Conservation (phyloP, 257 asterid species). For the Solanum lycopersicoides region DNA sequence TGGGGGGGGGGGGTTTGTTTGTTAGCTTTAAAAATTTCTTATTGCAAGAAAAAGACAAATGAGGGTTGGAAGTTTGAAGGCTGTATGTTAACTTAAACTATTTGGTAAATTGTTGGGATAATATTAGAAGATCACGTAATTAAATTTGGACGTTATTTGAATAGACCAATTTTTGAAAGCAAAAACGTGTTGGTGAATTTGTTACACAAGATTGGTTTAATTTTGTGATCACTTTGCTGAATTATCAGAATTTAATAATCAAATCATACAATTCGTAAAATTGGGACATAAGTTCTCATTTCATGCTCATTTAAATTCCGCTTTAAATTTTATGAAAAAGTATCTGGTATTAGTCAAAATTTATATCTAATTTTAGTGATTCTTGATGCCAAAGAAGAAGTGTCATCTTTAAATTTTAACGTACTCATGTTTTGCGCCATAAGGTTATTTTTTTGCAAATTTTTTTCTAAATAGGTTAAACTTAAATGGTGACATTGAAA, state of each 20-base stretch:
- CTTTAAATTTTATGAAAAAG: too few relatives aligned
- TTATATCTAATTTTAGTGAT: not conserved
- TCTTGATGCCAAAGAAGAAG: not conserved
- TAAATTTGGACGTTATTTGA: not conserved
- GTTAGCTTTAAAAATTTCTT: too few relatives aligned
- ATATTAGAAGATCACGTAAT: not conserved
- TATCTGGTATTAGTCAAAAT: not conserved
- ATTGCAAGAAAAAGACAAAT: not conserved
- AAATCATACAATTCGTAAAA: too few relatives aligned
- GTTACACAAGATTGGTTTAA: too few relatives aligned
- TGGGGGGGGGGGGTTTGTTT: too few relatives aligned
- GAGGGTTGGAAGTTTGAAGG: not conserved
- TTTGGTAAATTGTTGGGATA: not conserved
- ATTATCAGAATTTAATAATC: too few relatives aligned
- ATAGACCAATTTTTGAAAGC: not conserved
- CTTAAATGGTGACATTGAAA: not conserved
- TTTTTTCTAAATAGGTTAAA: not conserved
- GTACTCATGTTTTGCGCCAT: not conserved
- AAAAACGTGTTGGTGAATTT: too few relatives aligned
- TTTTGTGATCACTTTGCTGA: too few relatives aligned
- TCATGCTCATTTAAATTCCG: too few relatives aligned
- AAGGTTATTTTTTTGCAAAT: not conserved
- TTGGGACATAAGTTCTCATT: too few relatives aligned
- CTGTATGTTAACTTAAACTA: not conserved
- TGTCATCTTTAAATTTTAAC: not conserved